These are phyloP conservation scores for Tulasnella calospora DNA, from an alignment of 768 basidiomycete species.

Conservation along the genomic window DNA sequence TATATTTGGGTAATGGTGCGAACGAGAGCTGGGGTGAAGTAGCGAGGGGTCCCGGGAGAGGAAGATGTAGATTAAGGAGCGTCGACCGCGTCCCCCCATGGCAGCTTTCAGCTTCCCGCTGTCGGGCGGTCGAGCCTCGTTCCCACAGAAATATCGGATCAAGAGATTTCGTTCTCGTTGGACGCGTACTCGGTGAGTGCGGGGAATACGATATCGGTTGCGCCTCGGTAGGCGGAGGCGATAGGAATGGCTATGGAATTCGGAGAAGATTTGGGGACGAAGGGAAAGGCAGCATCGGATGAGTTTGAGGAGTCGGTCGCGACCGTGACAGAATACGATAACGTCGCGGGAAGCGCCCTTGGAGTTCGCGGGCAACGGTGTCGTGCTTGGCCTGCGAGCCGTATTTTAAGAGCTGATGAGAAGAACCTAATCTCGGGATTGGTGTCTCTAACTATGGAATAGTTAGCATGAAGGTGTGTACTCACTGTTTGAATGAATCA, in stretches of 20 bases:
- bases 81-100: slow-evolving; percentile 28
- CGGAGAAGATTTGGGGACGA: slow-evolving; percentile 66
- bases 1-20: slow-evolving; percentile 62
- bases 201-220: slow-evolving; percentile 77
- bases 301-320: slow-evolving; percentile 80
- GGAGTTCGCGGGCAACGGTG: slow-evolving; percentile 76
- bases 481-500: slow-evolving; percentile 65
- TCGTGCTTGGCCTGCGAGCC: slow-evolving; percentile 70
- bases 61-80: slow-evolving; percentile 76
- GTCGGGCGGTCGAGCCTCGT: slow-evolving; percentile 71
- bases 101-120: slow-evolving; percentile 43
- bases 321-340: slow-evolving; percentile 84
- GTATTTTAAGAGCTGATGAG: slow-evolving; percentile 59
- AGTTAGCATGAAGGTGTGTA: neutral
- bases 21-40: slow-evolving; percentile 78
- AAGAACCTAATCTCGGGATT: neutral
- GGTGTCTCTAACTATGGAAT: neutral
- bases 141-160: slow-evolving; percentile 84
- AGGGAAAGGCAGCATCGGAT: slow-evolving; percentile 64
- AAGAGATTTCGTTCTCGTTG: slow-evolving; percentile 80
- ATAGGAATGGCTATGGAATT: slow-evolving; percentile 72
- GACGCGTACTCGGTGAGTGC: slow-evolving; percentile 84
- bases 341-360: slow-evolving; percentile 72
- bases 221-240: slow-evolving; percentile 85
- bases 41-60: slow-evolving; percentile 74